These are phyloP conservation scores for Sphenostylis stenocarpa DNA, from an alignment of 306 rosid genomes.

Conservation along the genomic window DNA sequence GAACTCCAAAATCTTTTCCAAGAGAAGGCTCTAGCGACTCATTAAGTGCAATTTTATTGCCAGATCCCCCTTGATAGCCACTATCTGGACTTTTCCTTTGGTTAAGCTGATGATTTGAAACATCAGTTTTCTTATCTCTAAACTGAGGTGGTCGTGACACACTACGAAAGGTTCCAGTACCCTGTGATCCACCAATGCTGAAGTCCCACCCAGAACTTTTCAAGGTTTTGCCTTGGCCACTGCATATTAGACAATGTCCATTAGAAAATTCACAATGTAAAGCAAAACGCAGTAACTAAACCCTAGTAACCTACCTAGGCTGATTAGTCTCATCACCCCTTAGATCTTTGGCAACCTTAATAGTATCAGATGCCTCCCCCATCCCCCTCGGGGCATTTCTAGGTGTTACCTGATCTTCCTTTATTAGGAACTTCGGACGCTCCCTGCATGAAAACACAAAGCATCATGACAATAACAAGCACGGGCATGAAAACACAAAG, in stretches of 20 bases:
- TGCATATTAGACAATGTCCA: slow-evolving; percentile 44
- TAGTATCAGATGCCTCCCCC: slow-evolving; percentile 66
- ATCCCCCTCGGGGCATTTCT: slow-evolving; percentile 55
- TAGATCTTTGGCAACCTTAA: slow-evolving; percentile 54
- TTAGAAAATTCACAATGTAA: slow-evolving; percentile 24
- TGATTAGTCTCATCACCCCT: slow-evolving; percentile 61
- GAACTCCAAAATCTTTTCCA: slow-evolving; percentile 45
- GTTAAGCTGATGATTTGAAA: slow-evolving; percentile 43
- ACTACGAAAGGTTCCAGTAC: slow-evolving; percentile 79
- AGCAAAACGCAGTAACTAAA: slow-evolving; percentile 6
- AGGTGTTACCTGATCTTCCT: slow-evolving; percentile 56
- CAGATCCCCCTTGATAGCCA: slow-evolving; percentile 49
- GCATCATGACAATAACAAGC: slow-evolving; percentile 28
- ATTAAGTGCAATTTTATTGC: slow-evolving; percentile 47
- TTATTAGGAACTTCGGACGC: slow-evolving; percentile 79
- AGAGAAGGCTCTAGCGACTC: slow-evolving; percentile 41
- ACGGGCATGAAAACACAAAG: slow-evolving; percentile 33
- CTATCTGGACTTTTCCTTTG: slow-evolving; percentile 58
- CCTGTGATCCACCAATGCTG: slow-evolving; percentile 78
- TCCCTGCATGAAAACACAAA: slow-evolving; percentile 59
- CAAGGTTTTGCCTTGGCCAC: slow-evolving; percentile 67
- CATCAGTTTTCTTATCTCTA: slow-evolving; percentile 71
- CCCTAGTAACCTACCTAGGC: slow-evolving; percentile 58
- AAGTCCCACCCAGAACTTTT: slow-evolving; percentile 96
- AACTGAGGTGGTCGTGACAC: slow-evolving; percentile 76